phyloP scores from a whole-genome alignment of 768 basidiomycete species.

The Glaciozyma martinii region DNA sequence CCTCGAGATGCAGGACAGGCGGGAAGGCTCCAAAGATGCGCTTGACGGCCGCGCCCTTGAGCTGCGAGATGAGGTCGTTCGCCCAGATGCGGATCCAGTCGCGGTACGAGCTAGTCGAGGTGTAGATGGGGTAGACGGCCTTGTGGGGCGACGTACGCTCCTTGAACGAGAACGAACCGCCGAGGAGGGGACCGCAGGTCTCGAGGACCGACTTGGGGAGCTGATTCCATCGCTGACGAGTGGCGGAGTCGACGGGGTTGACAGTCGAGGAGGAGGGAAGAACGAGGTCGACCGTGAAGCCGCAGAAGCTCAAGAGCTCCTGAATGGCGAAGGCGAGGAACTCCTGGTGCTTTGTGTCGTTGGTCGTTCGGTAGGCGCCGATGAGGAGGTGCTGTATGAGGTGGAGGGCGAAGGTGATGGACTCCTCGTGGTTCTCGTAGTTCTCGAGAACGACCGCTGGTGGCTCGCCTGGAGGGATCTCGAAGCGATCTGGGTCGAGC shows the following conservation, averaged over 20 bases:
- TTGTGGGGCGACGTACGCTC: slow-evolving; percentile 28
- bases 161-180: slow-evolving; percentile 49
- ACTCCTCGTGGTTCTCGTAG: slow-evolving; percentile 68
- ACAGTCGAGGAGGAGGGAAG: slow-evolving; percentile 35
- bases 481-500: slow-evolving; percentile 85
- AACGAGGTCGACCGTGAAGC: slow-evolving; percentile 69
- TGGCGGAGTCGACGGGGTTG: slow-evolving; percentile 1
- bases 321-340: slow-evolving; percentile 86
- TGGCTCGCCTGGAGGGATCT: slow-evolving; percentile 50
- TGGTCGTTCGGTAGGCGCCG: slow-evolving; percentile 81
- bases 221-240: slow-evolving; percentile 55
- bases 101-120: slow-evolving; percentile 65
- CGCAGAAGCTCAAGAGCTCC: slow-evolving; percentile 76
- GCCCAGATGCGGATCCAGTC: slow-evolving; percentile 96
- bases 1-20: slow-evolving; percentile 62
- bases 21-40: slow-evolving; percentile 73
- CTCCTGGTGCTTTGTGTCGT: slow-evolving; percentile 83
- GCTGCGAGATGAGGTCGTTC: slow-evolving; percentile 58
- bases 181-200: slow-evolving; percentile 74
- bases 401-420: slow-evolving; percentile 68
- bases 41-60: slow-evolving; percentile 26
- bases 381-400: slow-evolving; percentile 79
- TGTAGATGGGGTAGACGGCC: slow-evolving; percentile 66
- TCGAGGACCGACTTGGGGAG: slow-evolving; percentile 77
- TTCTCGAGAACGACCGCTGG: slow-evolving; percentile 66